phyloP scores from a whole-genome alignment of 129 eudicot genomes.

The Pulicaria dysenterica region DNA sequence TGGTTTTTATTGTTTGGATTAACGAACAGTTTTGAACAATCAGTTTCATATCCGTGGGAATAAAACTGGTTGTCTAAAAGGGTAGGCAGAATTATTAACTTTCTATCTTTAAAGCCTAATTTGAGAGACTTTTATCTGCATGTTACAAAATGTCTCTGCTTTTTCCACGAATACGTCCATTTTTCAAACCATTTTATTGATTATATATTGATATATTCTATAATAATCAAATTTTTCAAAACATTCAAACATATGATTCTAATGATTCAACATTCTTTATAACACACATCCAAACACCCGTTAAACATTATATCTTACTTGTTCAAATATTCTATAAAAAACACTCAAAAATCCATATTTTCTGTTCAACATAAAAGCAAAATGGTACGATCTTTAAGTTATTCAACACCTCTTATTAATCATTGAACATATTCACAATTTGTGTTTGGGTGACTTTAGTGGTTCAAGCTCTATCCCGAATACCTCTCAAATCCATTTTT shows the following conservation, averaged over 20 bases:
- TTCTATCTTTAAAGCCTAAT: not conserved
- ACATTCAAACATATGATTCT: not conserved
- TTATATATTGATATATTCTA: not conserved
- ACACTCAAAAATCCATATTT: not conserved
- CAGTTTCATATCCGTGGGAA: not conserved
- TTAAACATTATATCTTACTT: not conserved
- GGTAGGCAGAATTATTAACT: not conserved
- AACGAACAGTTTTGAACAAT: not conserved
- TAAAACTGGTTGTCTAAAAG: not conserved
- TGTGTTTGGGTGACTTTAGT: constrained; percentile 50
- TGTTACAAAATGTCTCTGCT: not conserved
- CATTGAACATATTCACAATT: not conserved
- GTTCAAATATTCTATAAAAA: not conserved
- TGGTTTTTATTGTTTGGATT: not conserved
- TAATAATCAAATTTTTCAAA: not conserved
- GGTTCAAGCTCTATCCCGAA: constrained; percentile 92
- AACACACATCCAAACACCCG: not conserved
- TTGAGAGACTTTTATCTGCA: not conserved
- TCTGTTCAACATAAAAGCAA: not conserved
- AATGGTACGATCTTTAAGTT: not conserved
- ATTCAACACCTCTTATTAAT: not conserved
- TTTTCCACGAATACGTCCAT: not conserved
- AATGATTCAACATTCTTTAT: not conserved
- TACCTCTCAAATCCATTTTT: constrained; percentile 77
- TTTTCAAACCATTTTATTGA: not conserved